These are phyloP conservation scores for Dimargaris cristalligena DNA, from an alignment of 192 early-diverging fungal genomes.

Conservation along the genomic window DNA sequence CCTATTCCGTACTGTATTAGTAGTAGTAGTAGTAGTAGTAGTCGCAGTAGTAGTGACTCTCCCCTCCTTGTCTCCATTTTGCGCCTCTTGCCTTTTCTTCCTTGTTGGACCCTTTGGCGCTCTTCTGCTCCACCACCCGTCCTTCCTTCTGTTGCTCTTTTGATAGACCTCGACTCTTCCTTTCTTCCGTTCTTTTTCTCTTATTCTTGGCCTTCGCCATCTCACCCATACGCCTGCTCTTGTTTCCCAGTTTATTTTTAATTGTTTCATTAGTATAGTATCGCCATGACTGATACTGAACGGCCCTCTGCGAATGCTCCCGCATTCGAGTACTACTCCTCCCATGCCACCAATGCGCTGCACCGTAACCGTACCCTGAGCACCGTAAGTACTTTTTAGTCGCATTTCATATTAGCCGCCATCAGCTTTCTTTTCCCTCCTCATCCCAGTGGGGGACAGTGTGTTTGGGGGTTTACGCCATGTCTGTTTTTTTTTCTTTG, in stretches of 20 bases:
- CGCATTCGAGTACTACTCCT: slow-evolving; percentile 3
- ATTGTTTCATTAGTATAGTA: no score
- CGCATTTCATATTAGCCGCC: neutral
- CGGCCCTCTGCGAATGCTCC: slow-evolving; percentile 5
- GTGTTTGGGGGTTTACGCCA: neutral
- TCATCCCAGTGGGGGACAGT: neutral
- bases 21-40: neutral
- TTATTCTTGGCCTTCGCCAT: neutral
- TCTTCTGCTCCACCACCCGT: neutral
- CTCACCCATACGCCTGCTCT: neutral
- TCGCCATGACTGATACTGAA: slow-evolving; percentile 10
- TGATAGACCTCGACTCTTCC: neutral
- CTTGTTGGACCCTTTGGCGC: neutral
- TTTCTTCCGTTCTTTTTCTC: neutral
- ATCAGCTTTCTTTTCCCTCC: neutral
- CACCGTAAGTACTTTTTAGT: neutral
- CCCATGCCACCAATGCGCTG: neutral
- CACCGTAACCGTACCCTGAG: slow-evolving; percentile 9
- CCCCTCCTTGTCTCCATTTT: neutral
- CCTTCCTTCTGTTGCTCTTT: neutral
- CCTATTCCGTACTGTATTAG: no score
- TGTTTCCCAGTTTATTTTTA: neutral
- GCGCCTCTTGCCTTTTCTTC: neutral
- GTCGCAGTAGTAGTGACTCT: neutral
- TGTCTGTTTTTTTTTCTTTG: neutral